Percentiles rank a stretch among this genome's conserved stretches.
These are phyloP conservation scores for Cylindricascospora bacillispora DNA, from an alignment of 1,139 yeast species.

Conservation along the genomic window DNA sequence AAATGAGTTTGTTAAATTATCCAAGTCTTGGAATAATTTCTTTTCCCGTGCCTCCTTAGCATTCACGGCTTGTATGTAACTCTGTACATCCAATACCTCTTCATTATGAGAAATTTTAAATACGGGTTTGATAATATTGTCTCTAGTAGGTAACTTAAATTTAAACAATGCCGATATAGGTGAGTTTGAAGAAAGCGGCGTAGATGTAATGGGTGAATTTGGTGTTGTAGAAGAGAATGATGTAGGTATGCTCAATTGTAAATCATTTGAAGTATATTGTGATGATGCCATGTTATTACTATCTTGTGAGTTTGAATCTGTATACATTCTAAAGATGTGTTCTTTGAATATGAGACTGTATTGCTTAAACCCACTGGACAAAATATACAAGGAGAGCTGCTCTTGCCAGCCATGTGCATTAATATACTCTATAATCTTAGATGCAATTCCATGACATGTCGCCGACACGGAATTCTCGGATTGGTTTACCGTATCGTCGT, in stretches of 20 bases:
- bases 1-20: constrained; percentile 6
- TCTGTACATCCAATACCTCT: constrained; percentile 27
- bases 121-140: constrained; percentile 12
- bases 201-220: too few species aligned
- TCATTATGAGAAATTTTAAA: constrained; percentile 36
- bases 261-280: constrained; percentile 1
- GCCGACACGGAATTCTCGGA: constrained; percentile 26
- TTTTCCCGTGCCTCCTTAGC: constrained; percentile 15
- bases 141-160: constrained; percentile 25
- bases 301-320: too few species aligned
- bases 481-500: constrained; percentile 25
- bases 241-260: constrained; percentile 1
- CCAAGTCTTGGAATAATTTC: constrained; percentile 13
- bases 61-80: constrained; percentile 23
- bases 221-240: constrained; percentile 1
- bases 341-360: constrained; percentile 18
- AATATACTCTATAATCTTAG: constrained; percentile 31
- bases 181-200: constrained; percentile 22
- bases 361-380: constrained; percentile 27
- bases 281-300: too few species aligned
- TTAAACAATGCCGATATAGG: constrained; percentile 28
- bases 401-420: constrained; percentile 11
- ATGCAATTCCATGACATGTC: constrained; percentile 34
- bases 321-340: too few species aligned
- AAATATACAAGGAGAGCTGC: constrained; percentile 24